Percentiles rank a stretch among this genome's conserved stretches.
Conservation (phyloP, 2,329 filamentous ascomycete genomes). For the Aureobasidium namibiae region DNA sequence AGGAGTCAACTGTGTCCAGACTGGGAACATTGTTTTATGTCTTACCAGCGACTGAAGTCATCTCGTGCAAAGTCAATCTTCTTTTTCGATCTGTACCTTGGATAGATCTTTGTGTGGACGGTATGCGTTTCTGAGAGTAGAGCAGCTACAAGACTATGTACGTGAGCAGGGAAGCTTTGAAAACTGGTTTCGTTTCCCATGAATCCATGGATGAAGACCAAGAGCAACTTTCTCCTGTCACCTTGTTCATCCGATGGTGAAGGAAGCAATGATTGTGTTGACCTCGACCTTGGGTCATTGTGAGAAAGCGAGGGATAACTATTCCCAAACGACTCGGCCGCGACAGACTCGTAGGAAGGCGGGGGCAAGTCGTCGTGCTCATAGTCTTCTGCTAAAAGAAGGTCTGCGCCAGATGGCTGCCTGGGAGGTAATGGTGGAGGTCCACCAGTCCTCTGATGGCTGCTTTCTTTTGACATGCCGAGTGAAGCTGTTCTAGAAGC, state of each 20-base stretch:
- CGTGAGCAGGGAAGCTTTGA: constrained; percentile 76
- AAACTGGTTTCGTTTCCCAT: constrained; percentile 85
- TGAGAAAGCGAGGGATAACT: neutral
- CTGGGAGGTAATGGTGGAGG: constrained; percentile 11
- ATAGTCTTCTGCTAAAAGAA: constrained; percentile 10
- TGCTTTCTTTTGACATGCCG: constrained; percentile 1
- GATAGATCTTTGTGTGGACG: constrained; percentile 81
- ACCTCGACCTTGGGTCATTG: constrained; percentile 37
- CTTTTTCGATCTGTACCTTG: constrained; percentile 67
- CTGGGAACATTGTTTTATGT: neutral
- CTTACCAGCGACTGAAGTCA: constrained; percentile 70
- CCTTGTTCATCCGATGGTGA: constrained; percentile 23
- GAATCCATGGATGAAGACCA: constrained; percentile 86
- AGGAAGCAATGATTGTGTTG: constrained; percentile 38
- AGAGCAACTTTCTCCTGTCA: constrained; percentile 51
- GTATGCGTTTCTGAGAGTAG: constrained; percentile 64
- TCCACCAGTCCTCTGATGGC: neutral
- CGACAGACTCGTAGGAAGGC: constrained; percentile 13
- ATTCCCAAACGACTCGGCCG: neutral
- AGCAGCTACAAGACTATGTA: constrained; percentile 65
- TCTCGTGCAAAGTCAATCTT: constrained; percentile 66
- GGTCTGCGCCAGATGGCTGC: neutral
- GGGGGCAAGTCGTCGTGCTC: constrained; percentile 14
- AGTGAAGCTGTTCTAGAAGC: neutral
- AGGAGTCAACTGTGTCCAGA: neutral